Evolutionary conservation across 1,139 yeast genomes (phyloP).

Genomic region (Scheffersomyces insectosa): DNA sequence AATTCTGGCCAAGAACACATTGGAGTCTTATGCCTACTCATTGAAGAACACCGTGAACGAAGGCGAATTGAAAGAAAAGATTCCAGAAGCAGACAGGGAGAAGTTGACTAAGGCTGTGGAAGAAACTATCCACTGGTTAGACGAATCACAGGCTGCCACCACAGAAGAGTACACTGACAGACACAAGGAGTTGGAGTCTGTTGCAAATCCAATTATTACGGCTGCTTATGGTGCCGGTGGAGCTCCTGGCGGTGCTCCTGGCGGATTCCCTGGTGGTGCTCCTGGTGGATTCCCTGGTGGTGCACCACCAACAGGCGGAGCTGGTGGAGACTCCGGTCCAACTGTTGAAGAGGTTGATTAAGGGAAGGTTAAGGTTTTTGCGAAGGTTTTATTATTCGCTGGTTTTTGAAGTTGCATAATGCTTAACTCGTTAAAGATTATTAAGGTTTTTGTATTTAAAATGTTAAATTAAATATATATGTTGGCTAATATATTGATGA

Average conservation of each 20-base stretch:
- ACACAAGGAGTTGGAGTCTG: constrained; percentile 64
- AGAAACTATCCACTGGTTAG: constrained; percentile 52
- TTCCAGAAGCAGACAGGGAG: constrained; percentile 44
- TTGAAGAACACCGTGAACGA: constrained; percentile 62
- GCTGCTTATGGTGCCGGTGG: constrained; percentile 63
- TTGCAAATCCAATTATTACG: constrained; percentile 67
- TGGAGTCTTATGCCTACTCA: constrained; percentile 87
- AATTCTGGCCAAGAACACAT: constrained; percentile 72
- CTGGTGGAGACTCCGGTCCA: constrained; percentile 50
- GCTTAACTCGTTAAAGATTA: no score
- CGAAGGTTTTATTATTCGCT: neutral
- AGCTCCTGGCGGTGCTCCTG: constrained; percentile 28
- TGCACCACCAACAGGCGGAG: constrained; percentile 32
- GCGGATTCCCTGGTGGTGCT: constrained; percentile 42
- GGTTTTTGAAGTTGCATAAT: no score
- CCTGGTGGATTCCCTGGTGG: constrained; percentile 42
- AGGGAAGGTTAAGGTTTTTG: constrained; percentile 5
- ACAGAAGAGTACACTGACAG: constrained; percentile 58
- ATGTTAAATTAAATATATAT: no score
- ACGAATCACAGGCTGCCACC: constrained; percentile 51
- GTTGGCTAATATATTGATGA: no score
- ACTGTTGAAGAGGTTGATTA: constrained; percentile 76
- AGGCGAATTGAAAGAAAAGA: constrained; percentile 53
- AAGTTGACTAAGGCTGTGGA: constrained; percentile 41
- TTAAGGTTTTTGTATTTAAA: no score